Conservation (phyloP, 345 rosid species). For the Eucalyptus melliodora region DNA sequence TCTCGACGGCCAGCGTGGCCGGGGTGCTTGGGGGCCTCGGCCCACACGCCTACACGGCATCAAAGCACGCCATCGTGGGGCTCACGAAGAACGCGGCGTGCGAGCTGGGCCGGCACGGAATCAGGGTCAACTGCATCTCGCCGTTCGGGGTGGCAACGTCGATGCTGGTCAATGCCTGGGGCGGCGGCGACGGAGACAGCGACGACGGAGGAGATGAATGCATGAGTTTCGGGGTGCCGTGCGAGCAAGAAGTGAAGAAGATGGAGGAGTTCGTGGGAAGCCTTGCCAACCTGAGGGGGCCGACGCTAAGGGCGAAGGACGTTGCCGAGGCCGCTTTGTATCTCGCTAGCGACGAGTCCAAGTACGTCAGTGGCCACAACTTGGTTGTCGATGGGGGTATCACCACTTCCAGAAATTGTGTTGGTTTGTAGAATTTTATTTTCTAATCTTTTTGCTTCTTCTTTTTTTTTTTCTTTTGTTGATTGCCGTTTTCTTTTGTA, state of each 20-base stretch:
- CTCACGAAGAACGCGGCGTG: slow-evolving; percentile 1
- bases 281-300: not conserved
- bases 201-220: not conserved
- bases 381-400: slow-evolving; percentile 4
- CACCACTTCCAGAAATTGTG: slow-evolving; percentile 1
- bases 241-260: not conserved
- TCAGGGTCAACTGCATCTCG: slow-evolving; percentile 7
- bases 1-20: slow-evolving; percentile 1
- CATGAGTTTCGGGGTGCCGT: not conserved
- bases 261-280: slow-evolving; percentile 2
- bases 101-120: slow-evolving; percentile 2
- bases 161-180: not conserved
- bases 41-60: slow-evolving; percentile 3
- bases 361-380: slow-evolving; percentile 2
- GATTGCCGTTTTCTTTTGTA: not conserved
- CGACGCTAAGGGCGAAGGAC: not conserved
- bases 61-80: slow-evolving; percentile 5
- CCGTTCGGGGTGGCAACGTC: slow-evolving; percentile 9
- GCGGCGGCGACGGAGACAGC: not conserved
- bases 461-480: not conserved
- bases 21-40: slow-evolving; percentile 2
- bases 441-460: not conserved
- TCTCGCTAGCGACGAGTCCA: slow-evolving; percentile 5
- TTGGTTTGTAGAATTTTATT: not conserved
- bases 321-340: slow-evolving; percentile 6